Percentiles rank a stretch among this genome's conserved stretches.
These are phyloP conservation scores for Arthroderma uncinatum DNA, from an alignment of 2,329 filamentous ascomycete genomes.

Conservation along the genomic window DNA sequence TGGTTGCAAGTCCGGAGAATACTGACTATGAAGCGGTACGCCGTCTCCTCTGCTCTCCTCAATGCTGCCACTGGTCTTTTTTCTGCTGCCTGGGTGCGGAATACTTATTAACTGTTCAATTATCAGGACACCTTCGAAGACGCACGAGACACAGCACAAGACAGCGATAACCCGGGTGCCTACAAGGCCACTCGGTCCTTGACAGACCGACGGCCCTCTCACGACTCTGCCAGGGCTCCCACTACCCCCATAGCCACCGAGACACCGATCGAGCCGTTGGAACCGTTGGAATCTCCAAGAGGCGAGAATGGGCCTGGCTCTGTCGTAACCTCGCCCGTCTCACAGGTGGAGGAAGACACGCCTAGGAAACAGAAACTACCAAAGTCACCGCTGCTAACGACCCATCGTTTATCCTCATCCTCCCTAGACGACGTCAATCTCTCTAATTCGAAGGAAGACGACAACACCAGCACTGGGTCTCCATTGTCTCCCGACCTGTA, in stretches of 20 bases:
- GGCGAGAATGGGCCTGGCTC: conserved; percentile 19
- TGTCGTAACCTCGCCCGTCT: conserved; percentile 19
- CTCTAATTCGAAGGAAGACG: conserved; percentile 45
- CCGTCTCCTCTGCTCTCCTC: background rate
- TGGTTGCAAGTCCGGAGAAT: conserved; percentile 31
- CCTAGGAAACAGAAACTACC: conserved; percentile 27
- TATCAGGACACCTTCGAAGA: conserved; percentile 70
- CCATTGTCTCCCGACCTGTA: conserved; percentile 8
- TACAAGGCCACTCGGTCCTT: conserved; percentile 49
- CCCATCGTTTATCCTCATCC: conserved; percentile 45
- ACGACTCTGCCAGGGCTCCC: conserved; percentile 27
- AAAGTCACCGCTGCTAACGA: conserved; percentile 44
- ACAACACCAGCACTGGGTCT: background rate
- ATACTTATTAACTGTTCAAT: background rate
- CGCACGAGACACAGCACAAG: conserved; percentile 49
- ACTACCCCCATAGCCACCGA: conserved; percentile 30
- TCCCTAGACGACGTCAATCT: conserved; percentile 58
- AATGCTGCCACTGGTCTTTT: background rate
- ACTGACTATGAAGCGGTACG: conserved; percentile 35
- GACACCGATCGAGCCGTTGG: conserved; percentile 21
- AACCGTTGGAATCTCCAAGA: conserved; percentile 13
- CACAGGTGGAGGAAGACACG: conserved; percentile 26
- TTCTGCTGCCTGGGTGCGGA: background rate
- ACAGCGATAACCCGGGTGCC: conserved; percentile 22
- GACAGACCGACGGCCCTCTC: conserved; percentile 35